Evolutionary conservation across 208 protist genomes (phyloP).

Genomic region (Crithidia sp.): DNA sequence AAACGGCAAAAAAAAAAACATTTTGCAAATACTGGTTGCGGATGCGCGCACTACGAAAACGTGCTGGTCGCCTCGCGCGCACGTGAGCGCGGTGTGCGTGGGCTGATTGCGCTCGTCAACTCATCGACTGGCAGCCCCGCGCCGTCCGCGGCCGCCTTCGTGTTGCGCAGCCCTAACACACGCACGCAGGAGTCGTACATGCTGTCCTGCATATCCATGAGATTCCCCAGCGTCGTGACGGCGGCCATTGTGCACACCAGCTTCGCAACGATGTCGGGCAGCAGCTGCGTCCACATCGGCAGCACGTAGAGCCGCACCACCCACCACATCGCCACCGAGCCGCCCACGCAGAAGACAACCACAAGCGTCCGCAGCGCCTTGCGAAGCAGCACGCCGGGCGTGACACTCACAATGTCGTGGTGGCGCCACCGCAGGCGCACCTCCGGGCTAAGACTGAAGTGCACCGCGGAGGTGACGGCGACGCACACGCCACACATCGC

Average conservation of each 20-base stretch:
- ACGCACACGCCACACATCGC: conserved; percentile 28
- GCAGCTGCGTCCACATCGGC: conserved; percentile 38
- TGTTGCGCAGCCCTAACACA: conserved; percentile 56
- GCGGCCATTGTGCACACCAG: conserved; percentile 48
- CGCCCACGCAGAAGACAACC: conserved; percentile 51
- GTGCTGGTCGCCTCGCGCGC: background rate
- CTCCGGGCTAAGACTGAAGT: conserved; percentile 30
- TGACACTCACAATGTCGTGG: conserved; percentile 54
- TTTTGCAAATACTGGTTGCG: background rate
- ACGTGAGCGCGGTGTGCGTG: background rate
- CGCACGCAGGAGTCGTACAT: conserved; percentile 67
- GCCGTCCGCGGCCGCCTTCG: background rate
- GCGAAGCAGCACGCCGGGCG: conserved; percentile 61
- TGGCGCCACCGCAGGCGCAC: conserved; percentile 40
- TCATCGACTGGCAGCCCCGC: background rate
- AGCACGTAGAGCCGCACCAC: conserved; percentile 36
- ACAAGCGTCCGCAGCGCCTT: conserved; percentile 73
- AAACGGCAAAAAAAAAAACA: background rate
- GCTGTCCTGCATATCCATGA: conserved; percentile 83
- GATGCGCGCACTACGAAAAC: background rate
- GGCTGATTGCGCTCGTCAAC: background rate
- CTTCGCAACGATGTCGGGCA: conserved; percentile 48
- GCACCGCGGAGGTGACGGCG: conserved; percentile 20
- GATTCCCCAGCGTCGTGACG: conserved; percentile 62
- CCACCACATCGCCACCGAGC: conserved; percentile 33